A percentile compares a stretch with the other conserved stretches of the same genome.
phyloP scores from a whole-genome alignment of 345 rosid species.

The Chamaenerion angustifolium region DNA sequence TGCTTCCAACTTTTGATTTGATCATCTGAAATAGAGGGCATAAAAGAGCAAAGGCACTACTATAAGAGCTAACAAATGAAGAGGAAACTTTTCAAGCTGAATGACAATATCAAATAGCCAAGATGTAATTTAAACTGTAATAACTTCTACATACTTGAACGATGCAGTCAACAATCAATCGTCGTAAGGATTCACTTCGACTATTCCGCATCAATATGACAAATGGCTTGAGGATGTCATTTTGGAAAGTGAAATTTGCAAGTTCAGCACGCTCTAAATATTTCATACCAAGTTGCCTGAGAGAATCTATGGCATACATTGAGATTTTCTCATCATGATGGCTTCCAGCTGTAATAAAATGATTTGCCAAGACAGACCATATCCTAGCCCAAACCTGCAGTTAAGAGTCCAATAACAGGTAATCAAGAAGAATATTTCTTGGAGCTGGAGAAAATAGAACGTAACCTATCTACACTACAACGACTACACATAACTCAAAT shows the following conservation, averaged over 20 bases:
- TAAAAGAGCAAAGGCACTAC: conserved; percentile 2
- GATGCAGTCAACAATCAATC: conserved; percentile 83
- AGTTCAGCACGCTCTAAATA: conserved; percentile 86
- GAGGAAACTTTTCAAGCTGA: not conserved
- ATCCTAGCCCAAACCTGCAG: conserved; percentile 91
- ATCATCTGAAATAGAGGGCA: conserved; percentile 48
- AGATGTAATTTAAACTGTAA: conserved; percentile 5
- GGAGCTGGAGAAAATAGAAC: no score
- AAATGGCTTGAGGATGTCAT: conserved; percentile 89
- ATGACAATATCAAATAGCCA: conserved; percentile 1
- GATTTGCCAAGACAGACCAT: conserved; percentile 84
- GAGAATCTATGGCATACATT: conserved; percentile 92
- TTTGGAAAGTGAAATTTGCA: conserved; percentile 83
- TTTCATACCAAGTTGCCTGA: conserved; percentile 88
- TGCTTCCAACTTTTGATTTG: conserved; percentile 84
- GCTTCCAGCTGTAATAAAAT: conserved; percentile 89
- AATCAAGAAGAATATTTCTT: not conserved
- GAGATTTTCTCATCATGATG: conserved; percentile 87
- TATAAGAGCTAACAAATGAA: not conserved
- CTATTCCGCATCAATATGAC: conserved; percentile 85
- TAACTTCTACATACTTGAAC: conserved; percentile 49
- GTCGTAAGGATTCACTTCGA: conserved; percentile 59
- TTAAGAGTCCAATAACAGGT: not conserved
- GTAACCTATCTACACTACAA: no score
- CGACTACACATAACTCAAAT: no score